Base-by-base conservation (phyloP, 108 stramenopile species). In the Skeletonema marinoi region DNA sequence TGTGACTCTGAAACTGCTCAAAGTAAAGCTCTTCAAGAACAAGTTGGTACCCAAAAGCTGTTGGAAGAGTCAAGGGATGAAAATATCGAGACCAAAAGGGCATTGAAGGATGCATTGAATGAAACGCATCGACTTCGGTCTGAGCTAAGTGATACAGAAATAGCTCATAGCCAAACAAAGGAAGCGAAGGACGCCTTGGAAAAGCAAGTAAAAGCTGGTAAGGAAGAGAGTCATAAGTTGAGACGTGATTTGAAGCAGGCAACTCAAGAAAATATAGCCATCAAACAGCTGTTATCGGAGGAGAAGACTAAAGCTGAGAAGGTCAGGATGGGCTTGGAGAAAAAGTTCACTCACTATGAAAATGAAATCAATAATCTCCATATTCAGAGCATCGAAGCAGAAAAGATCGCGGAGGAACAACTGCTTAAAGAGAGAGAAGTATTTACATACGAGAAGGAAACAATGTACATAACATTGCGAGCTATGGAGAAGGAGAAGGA, bases 401-500 rank as follows among this genome's bases (percentile, higher is more conserved):
- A 56, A 9, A 56, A 56, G 25, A 25, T 10, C 9, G n/a, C 54
- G 10, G 25, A 56, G 25, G 54, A 56, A 25, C 54, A 56, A 25
- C 6, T 46, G 16, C 16, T 16, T 16, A 46, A 46, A 46, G 44
- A 16, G 16, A 16, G 44, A 46, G 44, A 46, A 46, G 44, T n/a
- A 46, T 46, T 29, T 56, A 25, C 5, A 9, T 56, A 56, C 25
- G 54, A 56, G 54, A 56, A 56, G 54, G 54, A 56, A 56, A 56
- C 54, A 56, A 16, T 56, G 6, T n/a, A 56, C 7, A 56, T 56
- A 56, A 29, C 19, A 56, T 4, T 56, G 54, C 54, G 21, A 29
- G 54, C 62, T 9, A 32, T 65, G 25, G 77, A 65, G 10, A 54
- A 65, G 8, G 68, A 64, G 36, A 77, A 70, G 51, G 35, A 41